A percentile compares a stretch with the other conserved stretches of the same genome.
phyloP scores from a whole-genome alignment of 345 rosid species.

The Gossypium ekmanianum region DNA sequence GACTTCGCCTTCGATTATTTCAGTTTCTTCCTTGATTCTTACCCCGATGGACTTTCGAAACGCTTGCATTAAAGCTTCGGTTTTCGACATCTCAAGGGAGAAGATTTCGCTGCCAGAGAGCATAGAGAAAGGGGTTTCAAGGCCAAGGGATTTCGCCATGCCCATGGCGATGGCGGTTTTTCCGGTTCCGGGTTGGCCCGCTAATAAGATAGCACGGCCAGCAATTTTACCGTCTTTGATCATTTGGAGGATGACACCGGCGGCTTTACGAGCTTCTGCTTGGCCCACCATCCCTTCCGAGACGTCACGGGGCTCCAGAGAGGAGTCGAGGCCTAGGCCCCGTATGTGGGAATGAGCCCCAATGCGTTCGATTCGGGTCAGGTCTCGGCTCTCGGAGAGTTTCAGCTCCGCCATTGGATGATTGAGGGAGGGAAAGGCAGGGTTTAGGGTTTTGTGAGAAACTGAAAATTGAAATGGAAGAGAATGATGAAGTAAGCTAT shows the following conservation, averaged over 20 bases:
- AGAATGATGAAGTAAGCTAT: neutral
- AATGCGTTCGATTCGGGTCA: slow-evolving; percentile 87
- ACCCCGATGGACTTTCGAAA: slow-evolving; percentile 86
- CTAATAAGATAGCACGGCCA: slow-evolving; percentile 81
- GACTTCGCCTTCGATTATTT: slow-evolving; percentile 88
- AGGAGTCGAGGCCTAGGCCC: slow-evolving; percentile 85
- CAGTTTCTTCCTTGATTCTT: slow-evolving; percentile 87
- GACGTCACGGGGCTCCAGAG: slow-evolving; percentile 79
- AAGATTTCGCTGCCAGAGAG: slow-evolving; percentile 84
- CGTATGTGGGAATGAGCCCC: slow-evolving; percentile 98
- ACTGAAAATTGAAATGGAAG: neutral
- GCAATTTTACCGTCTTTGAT: slow-evolving; percentile 85
- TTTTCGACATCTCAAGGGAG: slow-evolving; percentile 91
- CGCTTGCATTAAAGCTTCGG: slow-evolving; percentile 84
- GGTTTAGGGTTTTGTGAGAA: slow-evolving; percentile 25
- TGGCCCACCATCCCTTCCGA: slow-evolving; percentile 96
- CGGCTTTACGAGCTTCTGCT: slow-evolving; percentile 75
- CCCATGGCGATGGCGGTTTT: slow-evolving; percentile 99
- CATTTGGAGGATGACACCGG: slow-evolving; percentile 93
- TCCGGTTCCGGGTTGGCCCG: slow-evolving; percentile 97
- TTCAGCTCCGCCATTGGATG: slow-evolving; percentile 67
- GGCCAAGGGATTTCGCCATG: slow-evolving; percentile 92
- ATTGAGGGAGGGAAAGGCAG: neutral
- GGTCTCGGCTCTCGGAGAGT: slow-evolving; percentile 70
- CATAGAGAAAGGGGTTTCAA: slow-evolving; percentile 94